phyloP scores from a whole-genome alignment of 768 basidiomycete species.

The Filobasidium floriforme region DNA sequence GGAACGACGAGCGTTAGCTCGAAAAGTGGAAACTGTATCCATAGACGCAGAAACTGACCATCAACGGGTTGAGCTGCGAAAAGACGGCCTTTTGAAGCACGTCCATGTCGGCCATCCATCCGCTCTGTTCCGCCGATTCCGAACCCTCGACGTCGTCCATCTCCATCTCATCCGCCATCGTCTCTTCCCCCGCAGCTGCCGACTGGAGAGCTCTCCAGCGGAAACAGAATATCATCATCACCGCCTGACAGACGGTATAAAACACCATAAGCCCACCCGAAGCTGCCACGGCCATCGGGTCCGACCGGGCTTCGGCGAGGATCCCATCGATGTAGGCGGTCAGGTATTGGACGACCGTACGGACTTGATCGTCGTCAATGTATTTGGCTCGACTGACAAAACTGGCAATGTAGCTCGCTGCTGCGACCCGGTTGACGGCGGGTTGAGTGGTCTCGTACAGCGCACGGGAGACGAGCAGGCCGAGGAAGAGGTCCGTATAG shows the following conservation, averaged over 20 bases:
- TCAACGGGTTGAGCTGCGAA: slow-evolving; percentile 80
- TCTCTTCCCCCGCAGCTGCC: slow-evolving; percentile 47
- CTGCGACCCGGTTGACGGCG: slow-evolving; percentile 73
- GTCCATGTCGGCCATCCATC: slow-evolving; percentile 74
- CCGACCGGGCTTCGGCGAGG: slow-evolving; percentile 52
- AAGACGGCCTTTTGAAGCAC: slow-evolving; percentile 71
- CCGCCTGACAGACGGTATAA: slow-evolving; percentile 83
- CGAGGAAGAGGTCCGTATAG: slow-evolving; percentile 87
- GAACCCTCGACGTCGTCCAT: slow-evolving; percentile 26
- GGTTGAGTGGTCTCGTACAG: slow-evolving; percentile 58
- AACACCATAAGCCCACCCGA: slow-evolving; percentile 64
- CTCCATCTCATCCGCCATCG: slow-evolving; percentile 37
- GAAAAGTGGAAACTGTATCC: background rate
- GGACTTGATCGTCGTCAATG: slow-evolving; percentile 65
- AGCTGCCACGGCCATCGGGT: slow-evolving; percentile 24
- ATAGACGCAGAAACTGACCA: slow-evolving; percentile 50
- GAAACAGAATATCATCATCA: slow-evolving; percentile 96
- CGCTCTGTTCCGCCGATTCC: slow-evolving; percentile 25
- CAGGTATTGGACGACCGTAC: slow-evolving; percentile 70
- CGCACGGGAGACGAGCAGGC: slow-evolving; percentile 85
- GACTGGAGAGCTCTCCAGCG: slow-evolving; percentile 76
- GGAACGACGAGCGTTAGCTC: background rate
- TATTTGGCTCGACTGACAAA: slow-evolving; percentile 85
- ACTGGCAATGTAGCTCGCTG: slow-evolving; percentile 85
- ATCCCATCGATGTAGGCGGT: slow-evolving; percentile 74